Evolutionary conservation across 306 rosid genomes (phyloP).

Genomic region (Dalbergia cochinchinensis): DNA sequence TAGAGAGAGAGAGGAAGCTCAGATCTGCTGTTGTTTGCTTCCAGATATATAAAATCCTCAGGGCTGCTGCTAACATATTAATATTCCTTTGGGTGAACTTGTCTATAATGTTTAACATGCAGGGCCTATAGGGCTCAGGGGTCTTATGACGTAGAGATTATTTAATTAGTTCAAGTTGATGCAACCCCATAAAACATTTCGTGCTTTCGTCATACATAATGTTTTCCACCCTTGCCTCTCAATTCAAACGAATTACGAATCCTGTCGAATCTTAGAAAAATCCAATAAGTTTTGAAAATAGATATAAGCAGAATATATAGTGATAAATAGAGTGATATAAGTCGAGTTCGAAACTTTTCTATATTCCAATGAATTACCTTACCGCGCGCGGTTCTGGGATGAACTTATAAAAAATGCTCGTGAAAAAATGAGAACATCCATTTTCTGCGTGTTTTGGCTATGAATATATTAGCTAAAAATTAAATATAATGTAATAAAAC

Average conservation of each 20-base stretch:
- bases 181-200: not conserved
- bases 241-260: not conserved
- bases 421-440: too few species aligned
- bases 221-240: not conserved
- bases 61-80: not conserved
- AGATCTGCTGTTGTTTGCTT: not conserved
- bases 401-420: too few species aligned
- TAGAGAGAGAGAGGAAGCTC: not conserved
- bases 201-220: not conserved
- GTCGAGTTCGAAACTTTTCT: not conserved
- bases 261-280: not conserved
- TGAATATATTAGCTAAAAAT: too few species aligned
- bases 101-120: not conserved
- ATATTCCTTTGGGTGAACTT: not conserved
- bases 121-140: not conserved
- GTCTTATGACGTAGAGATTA: not conserved
- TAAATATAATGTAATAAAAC: too few species aligned
- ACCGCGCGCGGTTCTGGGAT: too few species aligned
- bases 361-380: not conserved
- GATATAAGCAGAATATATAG: not conserved
- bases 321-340: not conserved
- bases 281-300: not conserved
- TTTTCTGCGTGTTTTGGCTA: too few species aligned
- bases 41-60: not conserved
- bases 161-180: constrained; percentile 33